phyloP scores from a whole-genome alignment of 139 green algal species.

The Coelastrella sp. region DNA sequence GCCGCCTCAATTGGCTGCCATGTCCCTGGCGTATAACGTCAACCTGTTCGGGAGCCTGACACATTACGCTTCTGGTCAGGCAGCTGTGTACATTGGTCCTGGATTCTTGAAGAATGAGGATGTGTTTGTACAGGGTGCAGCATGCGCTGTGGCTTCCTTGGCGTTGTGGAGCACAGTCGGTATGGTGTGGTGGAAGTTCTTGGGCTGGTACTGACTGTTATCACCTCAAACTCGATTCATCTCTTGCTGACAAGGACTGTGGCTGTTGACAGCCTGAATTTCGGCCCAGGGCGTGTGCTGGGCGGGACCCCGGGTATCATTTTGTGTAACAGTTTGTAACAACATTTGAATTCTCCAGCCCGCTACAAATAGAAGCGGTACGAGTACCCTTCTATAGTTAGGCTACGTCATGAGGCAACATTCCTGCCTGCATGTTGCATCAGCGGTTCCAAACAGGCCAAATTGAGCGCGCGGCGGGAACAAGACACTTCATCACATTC shows the following conservation, averaged over 20 bases:
- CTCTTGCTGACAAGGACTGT: no score
- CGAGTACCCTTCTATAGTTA: no score
- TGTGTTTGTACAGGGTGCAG: constrained; percentile 83
- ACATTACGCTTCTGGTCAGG: constrained; percentile 97
- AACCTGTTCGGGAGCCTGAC: constrained; percentile 98
- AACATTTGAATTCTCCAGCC: no score
- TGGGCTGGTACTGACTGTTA: constrained; percentile 78
- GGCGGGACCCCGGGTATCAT: no score
- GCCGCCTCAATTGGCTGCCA: constrained; percentile 87
- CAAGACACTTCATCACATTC: neutral
- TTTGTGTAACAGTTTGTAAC: no score
- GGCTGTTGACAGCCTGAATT: no score
- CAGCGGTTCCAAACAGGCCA: no score
- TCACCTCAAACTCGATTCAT: neutral
- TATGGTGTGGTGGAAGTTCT: constrained; percentile 89
- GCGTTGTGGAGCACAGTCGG: constrained; percentile 84
- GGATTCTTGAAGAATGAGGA: constrained; percentile 88
- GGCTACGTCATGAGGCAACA: no score
- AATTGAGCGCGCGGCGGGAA: no score
- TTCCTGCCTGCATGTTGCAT: no score
- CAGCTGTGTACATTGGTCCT: constrained; percentile 87
- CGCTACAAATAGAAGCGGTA: no score
- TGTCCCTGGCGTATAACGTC: constrained; percentile 91
- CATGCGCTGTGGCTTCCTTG: constrained; percentile 58
- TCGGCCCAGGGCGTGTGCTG: no score